Conservation (phyloP, 768 basidiomycete species). For the Lactifluus echinatus region DNA sequence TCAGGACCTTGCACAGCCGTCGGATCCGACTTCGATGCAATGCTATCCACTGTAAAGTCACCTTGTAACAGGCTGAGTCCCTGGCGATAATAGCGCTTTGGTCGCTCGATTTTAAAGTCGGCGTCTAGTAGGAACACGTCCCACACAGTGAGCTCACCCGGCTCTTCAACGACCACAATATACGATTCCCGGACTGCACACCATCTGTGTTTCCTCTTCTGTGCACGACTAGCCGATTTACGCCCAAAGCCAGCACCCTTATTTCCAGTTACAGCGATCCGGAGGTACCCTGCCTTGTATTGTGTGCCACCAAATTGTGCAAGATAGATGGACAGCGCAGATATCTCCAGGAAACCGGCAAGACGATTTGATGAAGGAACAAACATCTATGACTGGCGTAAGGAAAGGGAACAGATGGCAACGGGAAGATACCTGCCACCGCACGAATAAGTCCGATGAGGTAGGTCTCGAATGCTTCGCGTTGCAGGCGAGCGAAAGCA, state of each 20-base stretch:
- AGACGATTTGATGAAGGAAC: conserved; percentile 87
- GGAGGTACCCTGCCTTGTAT: conserved; percentile 83
- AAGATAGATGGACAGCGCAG: conserved; percentile 72
- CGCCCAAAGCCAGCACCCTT: conserved; percentile 53
- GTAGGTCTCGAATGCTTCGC: conserved; percentile 81
- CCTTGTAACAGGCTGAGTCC: conserved; percentile 61
- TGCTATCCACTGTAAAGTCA: conserved; percentile 22
- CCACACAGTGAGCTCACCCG: conserved; percentile 83
- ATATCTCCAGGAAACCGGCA: conserved; percentile 86
- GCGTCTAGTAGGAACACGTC: conserved; percentile 91
- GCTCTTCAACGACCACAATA: conserved; percentile 77
- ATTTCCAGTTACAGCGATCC: conserved; percentile 44
- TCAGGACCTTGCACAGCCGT: conserved; percentile 16
- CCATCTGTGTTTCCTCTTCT: conserved; percentile 70
- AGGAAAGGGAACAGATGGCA: neutral
- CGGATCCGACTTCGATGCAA: neutral
- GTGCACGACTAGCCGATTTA: conserved; percentile 50
- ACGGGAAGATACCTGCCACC: conserved; percentile 48
- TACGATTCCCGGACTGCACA: conserved; percentile 90
- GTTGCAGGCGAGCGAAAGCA: conserved; percentile 75
- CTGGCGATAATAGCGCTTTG: conserved; percentile 80
- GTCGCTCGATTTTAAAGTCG: conserved; percentile 86
- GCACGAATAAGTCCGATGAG: conserved; percentile 80
- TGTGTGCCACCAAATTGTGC: conserved; percentile 79
- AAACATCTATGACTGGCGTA: conserved; percentile 62